Evolutionary conservation across 169 alveolate genomes (phyloP).

Genomic region (Plasmodium gallinaceum): DNA sequence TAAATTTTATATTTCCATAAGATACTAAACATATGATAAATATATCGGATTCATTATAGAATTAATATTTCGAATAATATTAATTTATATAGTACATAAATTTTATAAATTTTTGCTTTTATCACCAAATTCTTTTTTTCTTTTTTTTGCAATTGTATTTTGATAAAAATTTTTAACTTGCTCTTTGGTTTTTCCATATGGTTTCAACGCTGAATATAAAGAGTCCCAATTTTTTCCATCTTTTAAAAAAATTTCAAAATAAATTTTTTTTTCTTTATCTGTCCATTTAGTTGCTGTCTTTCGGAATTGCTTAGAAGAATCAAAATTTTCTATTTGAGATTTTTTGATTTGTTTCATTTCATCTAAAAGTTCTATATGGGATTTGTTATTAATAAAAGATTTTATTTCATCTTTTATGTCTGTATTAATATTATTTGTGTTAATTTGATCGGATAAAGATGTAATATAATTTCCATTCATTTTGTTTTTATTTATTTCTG

Average conservation of each 20-base stretch:
- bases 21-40: too few relatives aligned
- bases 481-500: not conserved
- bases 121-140: constrained; percentile 5
- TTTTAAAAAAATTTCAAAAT: constrained; percentile 29
- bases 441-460: not conserved
- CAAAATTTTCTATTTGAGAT: constrained; percentile 23
- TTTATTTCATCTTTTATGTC: not conserved
- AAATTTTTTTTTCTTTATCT: constrained; percentile 73
- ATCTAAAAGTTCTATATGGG: constrained; percentile 2
- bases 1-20: too few relatives aligned
- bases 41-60: too few relatives aligned
- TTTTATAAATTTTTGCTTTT: too few relatives aligned
- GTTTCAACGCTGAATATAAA: constrained; percentile 52
- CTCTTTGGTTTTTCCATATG: constrained; percentile 79
- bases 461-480: not conserved
- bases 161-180: constrained; percentile 80
- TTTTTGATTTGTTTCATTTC: constrained; percentile 20
- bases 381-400: constrained; percentile 12
- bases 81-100: too few relatives aligned
- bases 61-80: too few relatives aligned
- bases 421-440: not conserved
- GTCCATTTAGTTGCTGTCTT: constrained; percentile 79
- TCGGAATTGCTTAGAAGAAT: constrained; percentile 33
- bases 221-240: constrained; percentile 80
- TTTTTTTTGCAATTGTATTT: constrained; percentile 46